These are phyloP conservation scores for Jacaranda mimosifolia DNA, from an alignment of 257 asterid genomes.

Conservation along the genomic window DNA sequence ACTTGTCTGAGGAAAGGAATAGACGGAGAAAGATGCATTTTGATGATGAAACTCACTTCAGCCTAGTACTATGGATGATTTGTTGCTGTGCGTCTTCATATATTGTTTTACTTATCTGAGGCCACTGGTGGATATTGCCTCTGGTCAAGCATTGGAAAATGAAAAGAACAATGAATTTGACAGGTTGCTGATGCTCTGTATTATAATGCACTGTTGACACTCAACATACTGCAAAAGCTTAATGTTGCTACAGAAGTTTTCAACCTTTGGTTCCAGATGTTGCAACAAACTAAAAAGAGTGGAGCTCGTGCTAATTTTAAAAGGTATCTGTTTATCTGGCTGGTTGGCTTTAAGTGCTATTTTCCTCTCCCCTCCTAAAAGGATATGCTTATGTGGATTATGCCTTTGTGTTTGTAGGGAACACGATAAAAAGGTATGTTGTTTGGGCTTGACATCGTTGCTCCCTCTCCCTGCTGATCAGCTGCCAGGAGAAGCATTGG, in stretches of 20 bases:
- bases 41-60: constrained; percentile 11
- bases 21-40: background rate
- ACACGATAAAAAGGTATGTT: constrained; percentile 95
- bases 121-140: constrained; percentile 17
- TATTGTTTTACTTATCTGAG: background rate
- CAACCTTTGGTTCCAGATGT: constrained; percentile 96
- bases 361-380: background rate
- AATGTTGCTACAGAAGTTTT: constrained; percentile 89
- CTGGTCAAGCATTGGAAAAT: constrained; percentile 23
- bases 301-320: constrained; percentile 82
- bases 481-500: constrained; percentile 90
- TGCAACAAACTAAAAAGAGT: constrained; percentile 86
- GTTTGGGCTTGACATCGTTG: constrained; percentile 95
- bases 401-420: constrained; percentile 71
- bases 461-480: constrained; percentile 90
- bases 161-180: constrained; percentile 35
- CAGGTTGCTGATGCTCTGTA: constrained; percentile 97
- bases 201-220: constrained; percentile 79
- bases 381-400: constrained; percentile 1
- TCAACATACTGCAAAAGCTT: constrained; percentile 85
- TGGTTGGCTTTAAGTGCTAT: constrained; percentile 22
- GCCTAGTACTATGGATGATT: background rate
- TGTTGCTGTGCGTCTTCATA: constrained; percentile 10
- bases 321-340: constrained; percentile 52
- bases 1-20: constrained; percentile 1